phyloP scores from a whole-genome alignment of 1,284 basidiomycete species.

The Hypsizygus ulmarius region DNA sequence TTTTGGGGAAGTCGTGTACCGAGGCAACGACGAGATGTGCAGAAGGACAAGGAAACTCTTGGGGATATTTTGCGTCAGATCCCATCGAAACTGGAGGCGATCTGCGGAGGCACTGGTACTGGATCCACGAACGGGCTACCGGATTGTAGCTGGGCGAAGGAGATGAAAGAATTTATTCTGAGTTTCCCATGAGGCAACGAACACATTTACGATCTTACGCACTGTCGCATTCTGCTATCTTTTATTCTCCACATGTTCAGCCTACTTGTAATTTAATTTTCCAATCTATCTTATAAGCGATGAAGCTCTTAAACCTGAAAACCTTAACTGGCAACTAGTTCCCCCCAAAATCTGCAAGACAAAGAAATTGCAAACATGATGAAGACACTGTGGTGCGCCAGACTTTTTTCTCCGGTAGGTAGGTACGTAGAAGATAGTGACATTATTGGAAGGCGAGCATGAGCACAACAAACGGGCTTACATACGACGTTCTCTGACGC shows the following conservation, averaged over 20 bases:
- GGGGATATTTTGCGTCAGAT: constrained; percentile 35
- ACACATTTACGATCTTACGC: constrained; percentile 1
- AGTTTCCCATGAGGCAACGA: constrained; percentile 49
- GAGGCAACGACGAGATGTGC: constrained; percentile 7
- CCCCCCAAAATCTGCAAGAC: too few relatives aligned
- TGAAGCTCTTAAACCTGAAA: too few relatives aligned
- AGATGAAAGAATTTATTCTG: constrained; percentile 62
- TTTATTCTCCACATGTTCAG: constrained; percentile 14
- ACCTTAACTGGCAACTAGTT: too few relatives aligned
- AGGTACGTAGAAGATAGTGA: too few relatives aligned
- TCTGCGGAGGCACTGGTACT: constrained; percentile 47
- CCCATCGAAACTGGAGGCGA: constrained; percentile 31
- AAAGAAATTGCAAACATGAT: too few relatives aligned
- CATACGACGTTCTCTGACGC: too few relatives aligned
- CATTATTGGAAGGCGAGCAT: too few relatives aligned
- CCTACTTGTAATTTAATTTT: constrained; percentile 2
- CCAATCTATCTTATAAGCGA: too few relatives aligned
- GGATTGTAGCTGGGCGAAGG: constrained; percentile 57
- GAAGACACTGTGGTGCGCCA: too few relatives aligned
- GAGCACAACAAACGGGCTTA: too few relatives aligned
- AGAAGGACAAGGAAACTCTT: constrained; percentile 20
- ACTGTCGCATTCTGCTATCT: background rate
- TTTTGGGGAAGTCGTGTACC: constrained; percentile 13
- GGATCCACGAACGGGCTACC: constrained; percentile 39
- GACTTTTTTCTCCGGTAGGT: too few relatives aligned